Evolutionary conservation across 495 filamentous ascomycete species (phyloP), one percentile per base, ranked within the genome.

Genomic region (Aspergillus avenaceus): DNA sequence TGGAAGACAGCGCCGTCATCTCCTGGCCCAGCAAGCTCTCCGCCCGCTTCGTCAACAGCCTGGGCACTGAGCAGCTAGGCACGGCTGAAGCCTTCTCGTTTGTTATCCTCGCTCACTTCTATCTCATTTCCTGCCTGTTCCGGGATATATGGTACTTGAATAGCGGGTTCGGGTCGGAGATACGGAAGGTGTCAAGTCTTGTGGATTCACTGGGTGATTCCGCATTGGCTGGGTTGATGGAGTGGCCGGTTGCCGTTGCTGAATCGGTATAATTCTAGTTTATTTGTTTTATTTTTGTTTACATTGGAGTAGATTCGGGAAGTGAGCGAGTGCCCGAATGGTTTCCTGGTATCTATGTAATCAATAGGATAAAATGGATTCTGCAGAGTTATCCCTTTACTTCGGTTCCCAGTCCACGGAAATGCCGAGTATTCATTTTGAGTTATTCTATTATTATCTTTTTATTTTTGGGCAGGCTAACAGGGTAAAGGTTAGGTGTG

Each of bases 1-100:
- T 73, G 0, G 63, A 67, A 53, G 58, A 67, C 13, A 59, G 63
- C 5, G 68, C 56, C 12, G 34, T 63, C 4, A 45, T 50, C 9
- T 36, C 55, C 1, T 65, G 60, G 65, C 60, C 65, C 5, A 16
- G 52, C 4, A 18, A 41, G 36, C 25, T 67, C 8, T 34, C 60
- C 12, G 41, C 50, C 0, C 19, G 13, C 2, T 68, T 65, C 23
- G 47, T 67, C 9, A 45, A 32, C 8, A 54, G 48, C 8, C 45
- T 64, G 13, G 48, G 59, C 2, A 24, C 29, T 5, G 22, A 54
- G 19, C 23, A 27, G 13, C 4, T 52, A 2, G 51, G 47, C 5
- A 29, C 47, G 6, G 16, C 31, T 8, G 9, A 16, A 11, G 40
- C 40, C n/a, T 14, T 45, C 4, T 58, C 55, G 2, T 60, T 48